phyloP scores from a whole-genome alignment of 805 yeast species.

The Kockiozyma suomiensis region DNA sequence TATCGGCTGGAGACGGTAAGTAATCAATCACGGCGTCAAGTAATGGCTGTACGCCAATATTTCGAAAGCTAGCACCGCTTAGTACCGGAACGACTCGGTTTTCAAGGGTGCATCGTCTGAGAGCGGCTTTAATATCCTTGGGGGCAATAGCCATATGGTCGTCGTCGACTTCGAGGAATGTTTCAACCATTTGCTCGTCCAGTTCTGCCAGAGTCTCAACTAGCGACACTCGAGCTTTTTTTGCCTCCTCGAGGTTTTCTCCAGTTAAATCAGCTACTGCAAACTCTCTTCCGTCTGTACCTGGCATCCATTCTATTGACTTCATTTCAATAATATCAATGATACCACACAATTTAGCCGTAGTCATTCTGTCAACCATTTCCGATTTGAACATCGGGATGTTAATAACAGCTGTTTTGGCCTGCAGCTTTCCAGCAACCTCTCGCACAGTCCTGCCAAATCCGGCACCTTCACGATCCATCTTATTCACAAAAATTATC shows the following conservation, averaged over 20 bases:
- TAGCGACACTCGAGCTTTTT: constrained; percentile 67
- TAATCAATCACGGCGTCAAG: constrained; percentile 78
- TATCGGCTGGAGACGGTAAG: constrained; percentile 80
- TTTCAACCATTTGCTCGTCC: constrained; percentile 76
- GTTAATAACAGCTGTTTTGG: constrained; percentile 73
- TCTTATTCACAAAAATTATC: constrained; percentile 82
- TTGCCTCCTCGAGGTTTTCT: constrained; percentile 51
- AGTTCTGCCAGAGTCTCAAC: constrained; percentile 82
- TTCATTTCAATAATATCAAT: constrained; percentile 72
- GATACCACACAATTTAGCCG: constrained; percentile 62
- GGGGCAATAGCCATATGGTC: constrained; percentile 64
- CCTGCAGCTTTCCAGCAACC: constrained; percentile 70
- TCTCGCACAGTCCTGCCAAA: constrained; percentile 87
- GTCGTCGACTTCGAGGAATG: constrained; percentile 70
- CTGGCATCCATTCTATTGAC: constrained; percentile 50
- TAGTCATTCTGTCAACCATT: constrained; percentile 35
- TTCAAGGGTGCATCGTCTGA: constrained; percentile 63
- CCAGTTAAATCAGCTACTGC: constrained; percentile 34
- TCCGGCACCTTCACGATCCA: constrained; percentile 97
- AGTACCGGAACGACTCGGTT: constrained; percentile 72
- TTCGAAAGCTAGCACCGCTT: constrained; percentile 90
- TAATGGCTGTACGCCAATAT: constrained; percentile 93
- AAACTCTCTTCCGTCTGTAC: constrained; percentile 55
- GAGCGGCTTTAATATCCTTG: constrained; percentile 55
- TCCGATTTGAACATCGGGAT: constrained; percentile 54